These are phyloP conservation scores for Pinus taeda DNA, from an alignment of 75 land plant genomes.

Conservation along the genomic window DNA sequence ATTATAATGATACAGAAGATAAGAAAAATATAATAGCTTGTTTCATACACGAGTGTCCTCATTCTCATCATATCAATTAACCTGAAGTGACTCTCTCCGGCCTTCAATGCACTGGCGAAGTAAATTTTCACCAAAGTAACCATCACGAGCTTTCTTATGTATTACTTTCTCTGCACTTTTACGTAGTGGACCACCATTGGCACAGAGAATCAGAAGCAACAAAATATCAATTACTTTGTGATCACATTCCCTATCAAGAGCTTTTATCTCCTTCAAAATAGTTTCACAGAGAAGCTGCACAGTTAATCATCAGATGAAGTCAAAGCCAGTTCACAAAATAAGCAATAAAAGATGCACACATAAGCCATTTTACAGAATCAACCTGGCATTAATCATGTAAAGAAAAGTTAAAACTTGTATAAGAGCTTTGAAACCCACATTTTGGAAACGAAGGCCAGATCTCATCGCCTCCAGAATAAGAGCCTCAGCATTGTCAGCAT, in stretches of 20 bases:
- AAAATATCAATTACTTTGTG: constrained; percentile 85
- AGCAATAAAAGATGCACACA: neutral
- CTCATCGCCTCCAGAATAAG: constrained; percentile 72
- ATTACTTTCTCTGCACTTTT: constrained; percentile 61
- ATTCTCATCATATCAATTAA: constrained; percentile 12
- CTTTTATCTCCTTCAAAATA: constrained; percentile 73
- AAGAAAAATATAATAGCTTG: neutral
- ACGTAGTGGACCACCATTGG: constrained; percentile 65
- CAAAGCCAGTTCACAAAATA: neutral
- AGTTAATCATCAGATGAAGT: neutral
- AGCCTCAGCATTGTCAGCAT: constrained; percentile 46
- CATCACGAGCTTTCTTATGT: constrained; percentile 60
- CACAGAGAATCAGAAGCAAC: constrained; percentile 70
- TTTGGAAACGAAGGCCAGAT: constrained; percentile 74
- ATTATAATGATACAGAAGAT: neutral
- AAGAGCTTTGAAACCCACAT: constrained; percentile 34
- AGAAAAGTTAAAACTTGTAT: constrained; percentile 1
- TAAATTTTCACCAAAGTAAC: constrained; percentile 41
- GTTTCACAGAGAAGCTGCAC: constrained; percentile 72
- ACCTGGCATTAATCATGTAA: neutral
- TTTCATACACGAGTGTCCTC: neutral
- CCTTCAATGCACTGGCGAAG: constrained; percentile 66
- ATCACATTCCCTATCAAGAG: constrained; percentile 44
- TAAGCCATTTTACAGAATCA: neutral
- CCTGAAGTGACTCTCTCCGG: constrained; percentile 61